phyloP scores from a whole-genome alignment of 345 rosid genomes.

The Cardamine chenopodiifolia region DNA sequence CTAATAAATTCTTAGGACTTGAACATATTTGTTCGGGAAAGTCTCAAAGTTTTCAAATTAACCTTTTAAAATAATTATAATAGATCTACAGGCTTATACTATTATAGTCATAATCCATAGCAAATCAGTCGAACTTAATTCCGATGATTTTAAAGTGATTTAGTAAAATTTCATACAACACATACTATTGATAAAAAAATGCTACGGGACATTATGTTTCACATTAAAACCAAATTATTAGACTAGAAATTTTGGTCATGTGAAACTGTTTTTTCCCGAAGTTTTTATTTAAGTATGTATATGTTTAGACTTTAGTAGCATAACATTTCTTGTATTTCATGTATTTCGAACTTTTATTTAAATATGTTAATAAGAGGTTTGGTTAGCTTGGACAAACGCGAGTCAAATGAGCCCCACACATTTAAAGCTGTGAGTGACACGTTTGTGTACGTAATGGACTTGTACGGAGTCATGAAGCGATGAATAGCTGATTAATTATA shows the following conservation, averaged over 20 bases:
- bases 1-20: not conserved
- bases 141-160: not conserved
- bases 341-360: not conserved
- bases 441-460: constrained; percentile 27
- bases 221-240: not conserved
- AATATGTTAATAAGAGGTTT: not conserved
- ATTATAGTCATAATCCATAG: not conserved
- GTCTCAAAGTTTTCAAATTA: not conserved
- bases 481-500: constrained; percentile 22
- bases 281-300: not conserved
- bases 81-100: not conserved
- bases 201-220: not conserved
- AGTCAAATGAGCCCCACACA: constrained; percentile 15
- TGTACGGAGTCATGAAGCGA: constrained; percentile 35
- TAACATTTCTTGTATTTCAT: not conserved
- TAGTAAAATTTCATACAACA: no score
- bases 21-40: not conserved
- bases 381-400: not conserved
- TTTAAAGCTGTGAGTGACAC: constrained; percentile 16
- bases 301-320: not conserved
- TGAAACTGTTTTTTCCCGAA: not conserved
- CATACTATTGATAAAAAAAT: no score
- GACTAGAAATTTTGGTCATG: not conserved
- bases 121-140: not conserved
- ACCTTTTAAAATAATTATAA: no score